Conservation (phyloP, 2,329 filamentous ascomycete genomes). For the Alternaria triticina region DNA sequence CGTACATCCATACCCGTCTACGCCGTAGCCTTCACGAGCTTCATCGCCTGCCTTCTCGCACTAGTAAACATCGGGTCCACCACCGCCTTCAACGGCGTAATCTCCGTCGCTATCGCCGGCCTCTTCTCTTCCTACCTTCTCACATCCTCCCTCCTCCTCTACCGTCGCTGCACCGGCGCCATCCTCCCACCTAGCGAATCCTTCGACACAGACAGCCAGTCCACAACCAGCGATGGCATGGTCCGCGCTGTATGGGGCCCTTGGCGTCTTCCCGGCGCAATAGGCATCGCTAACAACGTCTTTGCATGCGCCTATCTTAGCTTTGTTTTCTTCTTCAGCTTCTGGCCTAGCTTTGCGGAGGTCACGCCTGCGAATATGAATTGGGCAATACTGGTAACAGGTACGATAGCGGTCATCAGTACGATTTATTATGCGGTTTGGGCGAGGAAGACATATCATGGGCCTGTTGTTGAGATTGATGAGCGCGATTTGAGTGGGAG, state of each 20-base stretch:
- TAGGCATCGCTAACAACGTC: constrained; percentile 31
- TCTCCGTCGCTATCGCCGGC: constrained; percentile 36
- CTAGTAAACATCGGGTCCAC: constrained; percentile 57
- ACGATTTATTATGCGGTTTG: constrained; percentile 30
- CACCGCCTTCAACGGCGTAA: constrained; percentile 36
- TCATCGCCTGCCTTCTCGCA: constrained; percentile 51
- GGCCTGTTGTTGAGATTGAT: constrained; percentile 32
- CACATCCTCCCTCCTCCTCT: constrained; percentile 28
- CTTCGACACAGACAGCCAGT: not conserved
- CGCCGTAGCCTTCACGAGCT: constrained; percentile 32
- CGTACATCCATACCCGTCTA: constrained; percentile 45
- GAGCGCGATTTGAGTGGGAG: not conserved
- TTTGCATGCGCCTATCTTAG: constrained; percentile 30
- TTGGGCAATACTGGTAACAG: constrained; percentile 34
- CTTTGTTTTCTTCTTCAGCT: constrained; percentile 39
- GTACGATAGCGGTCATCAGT: constrained; percentile 22
- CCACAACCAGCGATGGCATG: constrained; percentile 10
- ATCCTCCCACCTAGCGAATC: constrained; percentile 16
- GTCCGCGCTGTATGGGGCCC: constrained; percentile 30
- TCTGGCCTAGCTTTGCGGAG: constrained; percentile 27
- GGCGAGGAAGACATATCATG: constrained; percentile 33
- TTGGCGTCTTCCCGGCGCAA: constrained; percentile 22
- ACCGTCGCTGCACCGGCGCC: constrained; percentile 31
- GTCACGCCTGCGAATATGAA: constrained; percentile 35
- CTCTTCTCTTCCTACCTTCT: constrained; percentile 38